Base-by-base conservation (phyloP, 2,329 filamentous ascomycete species). In the Herpotrichia juniperi region DNA sequence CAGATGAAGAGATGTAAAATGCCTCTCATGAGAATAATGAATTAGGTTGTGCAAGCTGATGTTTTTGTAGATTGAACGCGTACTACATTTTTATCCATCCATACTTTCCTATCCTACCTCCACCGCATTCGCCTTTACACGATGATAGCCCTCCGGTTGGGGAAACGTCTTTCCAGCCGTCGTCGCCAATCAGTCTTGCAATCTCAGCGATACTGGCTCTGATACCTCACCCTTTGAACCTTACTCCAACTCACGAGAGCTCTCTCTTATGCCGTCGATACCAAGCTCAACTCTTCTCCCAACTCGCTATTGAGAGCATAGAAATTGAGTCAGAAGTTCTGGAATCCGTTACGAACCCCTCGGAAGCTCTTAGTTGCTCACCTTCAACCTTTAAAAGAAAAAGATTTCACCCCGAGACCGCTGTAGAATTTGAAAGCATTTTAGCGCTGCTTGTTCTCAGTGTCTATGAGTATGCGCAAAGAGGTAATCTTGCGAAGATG, bases 401-500 rank as follows among this genome's bases (percentile, higher is more conserved):
- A 28, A 76, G 74, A 3, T 79, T 82, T 46, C 79, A 82, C 57
- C 66, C 76, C 0, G 61, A 66, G 2, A 70, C 79, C 4, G 79
- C 79, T 2, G 50, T 77, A 1, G 77, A 81, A 52, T 65, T 80
- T 4, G 80, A 83, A 59, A 74, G 72, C 59, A 74, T 81, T 31
- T 69, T 82, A 25, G 78, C 80, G 2, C 67, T 82, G 28, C 68
- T 79, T 43, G 58, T 83, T 11, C 64, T 83, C 2, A 80, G 78
- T 57, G 73, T 80, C 4, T 83, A 82, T 59, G 80, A 83, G 62
- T 83, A 83, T 63, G 76, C 78, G 1, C 80, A 83, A 53, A 72
- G 80, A 5, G 80, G 80, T 1, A 83, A 83, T 57, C 65, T 82
- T 55, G 78, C 78, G 54, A 82, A 81, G 62, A 81, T 82, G 79